Evolutionary conservation across 225 moss, liverwort and hornwort species (phyloP).

Genomic region (Bryoerythrophyllum caledonicum): DNA sequence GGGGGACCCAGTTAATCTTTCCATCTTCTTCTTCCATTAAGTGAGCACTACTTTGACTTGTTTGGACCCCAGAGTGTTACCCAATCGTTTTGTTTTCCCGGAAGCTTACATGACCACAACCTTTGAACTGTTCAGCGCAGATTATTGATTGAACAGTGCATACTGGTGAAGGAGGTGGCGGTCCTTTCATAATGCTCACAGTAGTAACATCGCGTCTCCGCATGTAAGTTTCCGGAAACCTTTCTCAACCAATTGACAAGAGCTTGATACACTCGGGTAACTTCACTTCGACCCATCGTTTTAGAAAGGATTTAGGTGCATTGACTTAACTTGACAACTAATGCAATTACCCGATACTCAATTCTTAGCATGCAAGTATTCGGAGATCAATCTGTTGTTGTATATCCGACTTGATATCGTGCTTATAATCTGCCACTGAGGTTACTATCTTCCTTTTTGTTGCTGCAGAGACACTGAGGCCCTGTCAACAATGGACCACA

Average conservation of each 20-base stretch:
- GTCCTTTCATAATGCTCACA: not conserved
- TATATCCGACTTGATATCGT: no score
- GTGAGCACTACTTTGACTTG: not conserved
- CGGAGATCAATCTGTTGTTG: not conserved
- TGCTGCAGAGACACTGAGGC: slow-evolving; percentile 14
- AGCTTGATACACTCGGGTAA: not conserved
- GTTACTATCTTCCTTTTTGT: not conserved
- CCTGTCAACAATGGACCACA: slow-evolving; percentile 26
- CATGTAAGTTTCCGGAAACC: slow-evolving; percentile 20
- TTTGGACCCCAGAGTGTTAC: not conserved
- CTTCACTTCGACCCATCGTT: not conserved
- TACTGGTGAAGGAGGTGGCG: not conserved
- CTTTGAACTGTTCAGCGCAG: slow-evolving; percentile 28
- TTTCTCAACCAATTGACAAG: not conserved
- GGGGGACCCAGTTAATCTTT: not conserved
- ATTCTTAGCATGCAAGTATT: no score
- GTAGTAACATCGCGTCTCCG: slow-evolving; percentile 1
- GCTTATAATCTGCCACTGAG: no score
- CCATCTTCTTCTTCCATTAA: no score
- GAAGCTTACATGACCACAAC: no score
- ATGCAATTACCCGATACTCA: no score
- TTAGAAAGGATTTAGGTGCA: no score
- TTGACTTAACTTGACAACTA: no score
- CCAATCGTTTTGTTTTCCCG: no score
- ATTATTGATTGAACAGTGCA: not conserved